Base-by-base conservation (phyloP, 148 eudicot species). In the Camellia sinensis region DNA sequence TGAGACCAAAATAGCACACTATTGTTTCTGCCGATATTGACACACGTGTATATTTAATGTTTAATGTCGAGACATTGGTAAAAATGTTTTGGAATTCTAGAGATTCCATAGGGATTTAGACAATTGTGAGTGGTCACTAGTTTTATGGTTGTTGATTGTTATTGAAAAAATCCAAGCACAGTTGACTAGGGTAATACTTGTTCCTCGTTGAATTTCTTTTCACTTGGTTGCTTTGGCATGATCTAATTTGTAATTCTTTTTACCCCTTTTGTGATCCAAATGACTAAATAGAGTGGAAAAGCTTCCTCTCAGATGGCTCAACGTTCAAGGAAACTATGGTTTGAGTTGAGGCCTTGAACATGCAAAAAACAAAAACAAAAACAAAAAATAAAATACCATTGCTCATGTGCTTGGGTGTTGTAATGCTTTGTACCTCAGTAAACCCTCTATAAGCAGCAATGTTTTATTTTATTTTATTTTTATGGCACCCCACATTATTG, bases 261-360 rank as follows among this genome's bases (percentile, higher is more conserved):
- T 40, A 7, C 48, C 43, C 12, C 46, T 40, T 74, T 22, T 60
- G 79, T 48, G 19, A 64, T 46, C 45, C 48, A 19, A 77, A 21
- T 21, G 57, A 53, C 15, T 14, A 76, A 29, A 63, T 65, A 67
- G 56, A 65, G 19, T 76, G 41, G 69, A 70, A 76, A 63, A 64
- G 40, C 44, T 63, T 75, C 19, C 59, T 63, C 53, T 62, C 67
- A 60, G 54, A 21, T 60, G 19, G 78, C 29, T 11, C 43, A 52
- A 17, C 77, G 17, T 48, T 9, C 71, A 6, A 22, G 18, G 57
- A n/a, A 44, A 13, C 17, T 45, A 6, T 68, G 22, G 18, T 13
- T 46, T 46, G 54, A 7, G 57, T 41, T 41, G 67, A 60, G 17
- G 10, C 40, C 3, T 61, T 43, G 41, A 54, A 41, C 14, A 4